Conservation (phyloP, 495 filamentous ascomycete genomes). For the Patellaria atrata region DNA sequence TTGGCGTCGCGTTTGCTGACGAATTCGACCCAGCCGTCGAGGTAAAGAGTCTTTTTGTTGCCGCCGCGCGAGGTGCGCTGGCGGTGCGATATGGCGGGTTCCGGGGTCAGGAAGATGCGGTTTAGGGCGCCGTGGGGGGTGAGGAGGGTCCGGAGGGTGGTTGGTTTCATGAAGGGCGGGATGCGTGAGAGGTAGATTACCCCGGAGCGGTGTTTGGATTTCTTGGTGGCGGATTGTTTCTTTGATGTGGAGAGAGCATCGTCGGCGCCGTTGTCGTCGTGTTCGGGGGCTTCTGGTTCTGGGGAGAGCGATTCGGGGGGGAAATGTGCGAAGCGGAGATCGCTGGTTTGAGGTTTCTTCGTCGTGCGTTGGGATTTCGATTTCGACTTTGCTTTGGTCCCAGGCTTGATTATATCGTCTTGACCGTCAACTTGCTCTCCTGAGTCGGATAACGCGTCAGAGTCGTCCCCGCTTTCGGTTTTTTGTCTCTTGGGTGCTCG, state of each 20-base stretch:
- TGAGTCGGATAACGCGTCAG: constrained; percentile 2
- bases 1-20: constrained; percentile 63
- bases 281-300: constrained; percentile 4
- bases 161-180: constrained; percentile 89
- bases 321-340: constrained; percentile 2
- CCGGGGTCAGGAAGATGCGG: constrained; percentile 77
- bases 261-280: background rate
- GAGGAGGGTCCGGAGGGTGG: constrained; percentile 62
- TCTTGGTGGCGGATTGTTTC: constrained; percentile 22
- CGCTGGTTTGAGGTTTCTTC: constrained; percentile 4
- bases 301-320: background rate
- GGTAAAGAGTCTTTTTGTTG: constrained; percentile 77
- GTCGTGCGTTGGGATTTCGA: background rate
- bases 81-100: constrained; percentile 47
- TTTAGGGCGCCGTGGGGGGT: constrained; percentile 65
- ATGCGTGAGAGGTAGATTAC: constrained; percentile 82
- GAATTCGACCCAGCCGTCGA: constrained; percentile 94
- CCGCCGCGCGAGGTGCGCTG: constrained; percentile 50
- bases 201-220: constrained; percentile 49
- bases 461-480: constrained; percentile 19
- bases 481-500: constrained; percentile 54
- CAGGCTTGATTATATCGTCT: constrained; percentile 10
- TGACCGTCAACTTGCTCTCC: constrained; percentile 15
- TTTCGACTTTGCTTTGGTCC: constrained; percentile 12
- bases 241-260: constrained; percentile 1